Conservation (phyloP, 139 green algal species). For the Coelastrella sp. region DNA sequence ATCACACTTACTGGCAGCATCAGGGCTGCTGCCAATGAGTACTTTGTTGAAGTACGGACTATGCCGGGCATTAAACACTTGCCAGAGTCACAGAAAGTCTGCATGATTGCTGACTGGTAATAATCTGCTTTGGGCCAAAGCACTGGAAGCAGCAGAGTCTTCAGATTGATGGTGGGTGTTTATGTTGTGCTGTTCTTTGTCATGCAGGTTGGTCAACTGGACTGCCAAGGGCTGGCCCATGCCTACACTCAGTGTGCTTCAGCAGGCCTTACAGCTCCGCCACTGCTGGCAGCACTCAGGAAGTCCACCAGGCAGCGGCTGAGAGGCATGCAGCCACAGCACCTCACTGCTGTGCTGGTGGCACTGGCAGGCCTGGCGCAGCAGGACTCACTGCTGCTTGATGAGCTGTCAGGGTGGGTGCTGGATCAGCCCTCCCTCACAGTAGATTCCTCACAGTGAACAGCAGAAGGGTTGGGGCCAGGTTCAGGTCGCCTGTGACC, state of each 20-base stretch:
- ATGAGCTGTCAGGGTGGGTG: slow-evolving; percentile 33
- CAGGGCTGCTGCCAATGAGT: too few species aligned
- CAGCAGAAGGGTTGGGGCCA: background rate
- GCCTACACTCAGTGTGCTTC: slow-evolving; percentile 18
- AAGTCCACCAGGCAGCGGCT: slow-evolving; percentile 6
- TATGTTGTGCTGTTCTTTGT: too few species aligned
- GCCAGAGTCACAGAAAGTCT: too few species aligned
- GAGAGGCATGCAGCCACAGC: background rate
- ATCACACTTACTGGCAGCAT: too few species aligned
- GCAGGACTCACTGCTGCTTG: slow-evolving; percentile 32
- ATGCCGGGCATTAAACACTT: too few species aligned
- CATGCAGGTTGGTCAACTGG: background rate
- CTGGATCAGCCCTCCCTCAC: background rate
- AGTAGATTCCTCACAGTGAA: background rate
- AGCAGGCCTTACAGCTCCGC: background rate
- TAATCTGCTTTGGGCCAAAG: too few species aligned
- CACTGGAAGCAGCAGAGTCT: too few species aligned
- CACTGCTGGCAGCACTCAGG: slow-evolving; percentile 27
- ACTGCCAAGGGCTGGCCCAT: slow-evolving; percentile 13
- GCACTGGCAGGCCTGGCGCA: slow-evolving; percentile 9
- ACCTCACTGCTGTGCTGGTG: background rate
- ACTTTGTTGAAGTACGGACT: too few species aligned
- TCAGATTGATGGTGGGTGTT: too few species aligned
- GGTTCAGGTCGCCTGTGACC: too few species aligned
- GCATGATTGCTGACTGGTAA: too few species aligned